phyloP scores from a whole-genome alignment of 2,329 filamentous ascomycete genomes.

The Chaetothyriales sp. region DNA sequence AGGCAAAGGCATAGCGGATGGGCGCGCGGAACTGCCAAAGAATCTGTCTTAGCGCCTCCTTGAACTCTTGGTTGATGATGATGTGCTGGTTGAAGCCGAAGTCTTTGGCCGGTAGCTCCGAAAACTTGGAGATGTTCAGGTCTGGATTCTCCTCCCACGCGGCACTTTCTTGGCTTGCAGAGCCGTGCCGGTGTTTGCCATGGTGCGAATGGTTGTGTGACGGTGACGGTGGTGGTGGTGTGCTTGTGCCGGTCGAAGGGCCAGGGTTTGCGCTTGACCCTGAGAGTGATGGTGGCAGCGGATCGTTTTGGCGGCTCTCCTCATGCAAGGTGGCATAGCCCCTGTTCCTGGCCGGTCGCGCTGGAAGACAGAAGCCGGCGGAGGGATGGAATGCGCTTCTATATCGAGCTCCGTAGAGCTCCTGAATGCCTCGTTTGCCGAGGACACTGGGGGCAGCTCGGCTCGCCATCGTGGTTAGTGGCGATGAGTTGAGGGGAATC shows the following conservation, averaged over 20 bases:
- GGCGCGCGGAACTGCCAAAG: slow-evolving; percentile 84
- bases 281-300: slow-evolving; percentile 6
- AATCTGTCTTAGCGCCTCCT: slow-evolving; percentile 72
- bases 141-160: slow-evolving; percentile 67
- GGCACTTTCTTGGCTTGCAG: slow-evolving; percentile 18
- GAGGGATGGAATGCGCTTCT: slow-evolving; percentile 3
- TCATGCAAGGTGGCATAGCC: slow-evolving; percentile 9
- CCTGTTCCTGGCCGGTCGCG: slow-evolving; percentile 1
- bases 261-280: neutral
- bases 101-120: slow-evolving; percentile 58
- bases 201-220: neutral
- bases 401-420: slow-evolving; percentile 9
- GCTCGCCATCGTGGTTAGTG: slow-evolving; percentile 8
- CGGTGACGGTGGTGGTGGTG: too few relatives aligned
- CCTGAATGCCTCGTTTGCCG: slow-evolving; percentile 15
- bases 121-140: slow-evolving; percentile 56
- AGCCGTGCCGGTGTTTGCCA: neutral
- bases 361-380: slow-evolving; percentile 4
- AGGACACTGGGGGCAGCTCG: slow-evolving; percentile 15
- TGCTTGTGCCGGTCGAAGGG: neutral
- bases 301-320: slow-evolving; percentile 1
- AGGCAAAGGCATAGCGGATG: slow-evolving; percentile 92
- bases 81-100: slow-evolving; percentile 97
- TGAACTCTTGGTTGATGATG: slow-evolving; percentile 88
- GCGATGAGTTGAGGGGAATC: neutral